Conservation (phyloP, 495 filamentous ascomycete genomes). For the Acidiella bohemica region DNA sequence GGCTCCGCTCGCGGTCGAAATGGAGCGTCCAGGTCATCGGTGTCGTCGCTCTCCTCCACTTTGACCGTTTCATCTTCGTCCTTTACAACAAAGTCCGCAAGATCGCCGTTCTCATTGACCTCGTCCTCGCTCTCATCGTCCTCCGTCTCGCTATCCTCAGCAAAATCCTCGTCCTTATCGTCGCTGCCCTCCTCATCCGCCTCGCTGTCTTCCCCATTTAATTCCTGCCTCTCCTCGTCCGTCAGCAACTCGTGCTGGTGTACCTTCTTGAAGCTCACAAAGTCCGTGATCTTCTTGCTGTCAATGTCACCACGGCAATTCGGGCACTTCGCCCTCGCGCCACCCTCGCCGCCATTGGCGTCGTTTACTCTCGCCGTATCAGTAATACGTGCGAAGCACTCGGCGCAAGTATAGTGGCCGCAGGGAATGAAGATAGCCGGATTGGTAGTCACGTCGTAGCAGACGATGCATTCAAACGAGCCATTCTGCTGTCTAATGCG, state of each 20-base stretch:
- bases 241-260: conserved; percentile 40
- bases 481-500: conserved; percentile 50
- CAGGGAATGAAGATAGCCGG: conserved; percentile 74
- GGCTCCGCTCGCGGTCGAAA: neutral
- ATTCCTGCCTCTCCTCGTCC: conserved; percentile 22
- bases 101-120: conserved; percentile 17
- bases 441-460: conserved; percentile 61
- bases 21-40: conserved; percentile 31
- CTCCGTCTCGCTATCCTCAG: conserved; percentile 22
- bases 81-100: conserved; percentile 32
- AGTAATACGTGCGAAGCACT: conserved; percentile 63
- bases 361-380: conserved; percentile 45
- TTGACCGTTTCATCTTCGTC: conserved; percentile 30
- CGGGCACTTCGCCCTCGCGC: conserved; percentile 49
- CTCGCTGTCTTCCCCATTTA: conserved; percentile 18
- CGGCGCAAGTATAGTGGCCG: conserved; percentile 67
- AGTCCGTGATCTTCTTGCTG: conserved; percentile 56
- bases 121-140: conserved; percentile 25
- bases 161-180: conserved; percentile 16
- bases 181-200: conserved; percentile 18
- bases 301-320: conserved; percentile 56
- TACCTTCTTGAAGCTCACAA: conserved; percentile 58
- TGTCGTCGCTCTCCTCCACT: conserved; percentile 25
- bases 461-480: conserved; percentile 57
- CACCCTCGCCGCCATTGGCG: conserved; percentile 43